Base-by-base conservation (phyloP, 2,329 filamentous ascomycete genomes). In the Stemphylium beticola region DNA sequence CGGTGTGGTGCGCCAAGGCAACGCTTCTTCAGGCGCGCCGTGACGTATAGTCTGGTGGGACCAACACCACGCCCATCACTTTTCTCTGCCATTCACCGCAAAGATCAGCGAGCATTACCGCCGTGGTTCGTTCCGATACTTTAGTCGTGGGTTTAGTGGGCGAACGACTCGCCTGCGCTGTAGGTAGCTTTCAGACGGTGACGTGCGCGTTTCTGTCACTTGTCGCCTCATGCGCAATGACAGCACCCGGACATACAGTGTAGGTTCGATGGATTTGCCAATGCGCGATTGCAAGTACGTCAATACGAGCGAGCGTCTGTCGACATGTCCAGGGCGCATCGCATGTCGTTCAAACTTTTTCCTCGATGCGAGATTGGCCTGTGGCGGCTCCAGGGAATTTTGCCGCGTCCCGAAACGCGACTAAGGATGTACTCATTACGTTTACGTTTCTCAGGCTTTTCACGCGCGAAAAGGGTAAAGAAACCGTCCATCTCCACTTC, bases 41-140 rank as follows among this genome's bases (percentile, higher is more conserved):
- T 63, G 62, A 63, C 60, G 58, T 60, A 54, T 40, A 50, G 54
- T 33, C 49, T 53, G 29, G 46, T 41, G 33, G 49, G 37, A 36
- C 43, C 46, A 49, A 38, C 38, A 46, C 26, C 32, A 43, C 15
- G 24, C 18, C 44, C 45, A 50, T 41, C 45, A 43, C 34, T 32
- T 40, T 43, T 40, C 39, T 47, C 20, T 41, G 31, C 38, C 33
- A 22, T 50, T 55, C 36, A 57, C 42, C 44, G 51, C 48, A 55
- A 61, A 40, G 55, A 63, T 59, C 55, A 50, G 59, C 56, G 38
- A 37, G 36, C 39, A 17, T 41, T 42, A 36, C 41, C 37, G 34
- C 34, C 46, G 37, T 59, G 43, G 51, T 61, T 63, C 52, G 49
- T 41, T 53, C 34, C 17, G 42, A 26, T 29, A 18, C 31, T 10